A percentile compares a stretch with the other conserved stretches of the same genome.
phyloP scores from a whole-genome alignment of 305 asterid genomes.

The Solanum hybrid region DNA sequence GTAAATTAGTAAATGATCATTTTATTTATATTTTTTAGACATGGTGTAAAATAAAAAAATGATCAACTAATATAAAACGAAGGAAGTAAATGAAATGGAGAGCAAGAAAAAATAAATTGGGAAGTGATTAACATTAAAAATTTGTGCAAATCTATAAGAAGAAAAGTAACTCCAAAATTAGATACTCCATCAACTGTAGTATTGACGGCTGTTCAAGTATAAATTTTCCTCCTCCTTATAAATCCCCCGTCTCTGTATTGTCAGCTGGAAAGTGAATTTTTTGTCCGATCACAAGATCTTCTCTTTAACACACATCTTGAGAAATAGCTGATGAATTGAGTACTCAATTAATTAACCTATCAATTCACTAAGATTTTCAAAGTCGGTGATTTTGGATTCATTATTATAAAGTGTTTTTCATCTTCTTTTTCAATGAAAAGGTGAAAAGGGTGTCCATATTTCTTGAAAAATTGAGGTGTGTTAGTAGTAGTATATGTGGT shows the following conservation, averaged over 20 bases:
- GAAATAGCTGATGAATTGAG: background rate
- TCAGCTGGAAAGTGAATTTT: background rate
- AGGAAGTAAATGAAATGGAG: background rate
- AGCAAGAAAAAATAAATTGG: background rate
- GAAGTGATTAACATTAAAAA: background rate
- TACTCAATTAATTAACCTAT: background rate
- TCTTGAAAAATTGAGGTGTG: background rate
- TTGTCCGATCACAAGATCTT: background rate
- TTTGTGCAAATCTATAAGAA: background rate
- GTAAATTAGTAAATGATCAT: no score
- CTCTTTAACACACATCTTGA: background rate
- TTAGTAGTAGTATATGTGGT: slow-evolving; percentile 1
- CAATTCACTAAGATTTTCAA: slow-evolving; percentile 3
- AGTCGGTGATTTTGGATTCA: slow-evolving; percentile 4
- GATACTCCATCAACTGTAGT: slow-evolving; percentile 12
- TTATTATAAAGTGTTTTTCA: background rate
- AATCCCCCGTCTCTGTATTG: background rate
- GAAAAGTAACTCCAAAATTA: background rate
- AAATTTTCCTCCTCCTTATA: slow-evolving; percentile 5
- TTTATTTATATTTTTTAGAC: no score
- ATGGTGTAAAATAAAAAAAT: no score
- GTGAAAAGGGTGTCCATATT: background rate
- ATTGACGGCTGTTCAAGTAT: slow-evolving; percentile 24
- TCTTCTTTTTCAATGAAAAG: background rate
- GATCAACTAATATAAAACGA: no score